Evolutionary conservation across 1,284 basidiomycete species (phyloP).

Genomic region (Volvariella volvacea): DNA sequence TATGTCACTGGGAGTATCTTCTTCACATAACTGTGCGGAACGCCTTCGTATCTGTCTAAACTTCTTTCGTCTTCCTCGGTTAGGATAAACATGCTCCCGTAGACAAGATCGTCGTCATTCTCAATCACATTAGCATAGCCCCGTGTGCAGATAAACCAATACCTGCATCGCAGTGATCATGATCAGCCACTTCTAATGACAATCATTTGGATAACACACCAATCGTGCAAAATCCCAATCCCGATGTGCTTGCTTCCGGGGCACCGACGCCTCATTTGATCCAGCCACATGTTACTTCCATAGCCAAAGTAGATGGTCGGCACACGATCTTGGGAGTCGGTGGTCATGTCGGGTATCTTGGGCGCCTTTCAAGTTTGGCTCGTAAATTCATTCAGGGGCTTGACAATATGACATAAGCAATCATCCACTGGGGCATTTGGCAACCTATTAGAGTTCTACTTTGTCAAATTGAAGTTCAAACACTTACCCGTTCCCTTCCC

Average conservation of each 20-base stretch:
- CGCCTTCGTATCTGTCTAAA: constrained; percentile 28
- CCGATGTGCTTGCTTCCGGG: constrained; percentile 33
- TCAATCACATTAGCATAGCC: constrained; percentile 38
- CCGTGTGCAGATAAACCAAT: constrained; percentile 35
- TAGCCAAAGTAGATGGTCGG: constrained; percentile 35
- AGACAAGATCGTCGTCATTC: constrained; percentile 31
- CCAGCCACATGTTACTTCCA: constrained; percentile 41
- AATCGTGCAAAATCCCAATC: constrained; percentile 28
- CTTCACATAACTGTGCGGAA: constrained; percentile 25
- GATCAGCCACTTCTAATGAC: neutral
- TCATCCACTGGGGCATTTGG: too few relatives aligned
- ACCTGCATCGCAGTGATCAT: constrained; percentile 20
- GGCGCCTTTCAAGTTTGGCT: too few relatives aligned
- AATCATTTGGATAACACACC: constrained; percentile 19
- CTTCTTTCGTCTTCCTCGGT: constrained; percentile 21
- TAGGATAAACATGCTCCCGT: constrained; percentile 35
- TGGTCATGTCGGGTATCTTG: too few relatives aligned
- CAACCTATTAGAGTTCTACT: too few relatives aligned
- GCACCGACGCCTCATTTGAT: constrained; percentile 39
- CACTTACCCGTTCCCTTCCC: too few relatives aligned
- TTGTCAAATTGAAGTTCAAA: too few relatives aligned
- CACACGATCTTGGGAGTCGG: too few relatives aligned
- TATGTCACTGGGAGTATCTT: constrained; percentile 9
- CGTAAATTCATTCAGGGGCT: too few relatives aligned
- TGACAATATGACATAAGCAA: too few relatives aligned